Evolutionary conservation across 2,329 filamentous ascomycete genomes (phyloP).

Genomic region (Fusarium agapanthi): DNA sequence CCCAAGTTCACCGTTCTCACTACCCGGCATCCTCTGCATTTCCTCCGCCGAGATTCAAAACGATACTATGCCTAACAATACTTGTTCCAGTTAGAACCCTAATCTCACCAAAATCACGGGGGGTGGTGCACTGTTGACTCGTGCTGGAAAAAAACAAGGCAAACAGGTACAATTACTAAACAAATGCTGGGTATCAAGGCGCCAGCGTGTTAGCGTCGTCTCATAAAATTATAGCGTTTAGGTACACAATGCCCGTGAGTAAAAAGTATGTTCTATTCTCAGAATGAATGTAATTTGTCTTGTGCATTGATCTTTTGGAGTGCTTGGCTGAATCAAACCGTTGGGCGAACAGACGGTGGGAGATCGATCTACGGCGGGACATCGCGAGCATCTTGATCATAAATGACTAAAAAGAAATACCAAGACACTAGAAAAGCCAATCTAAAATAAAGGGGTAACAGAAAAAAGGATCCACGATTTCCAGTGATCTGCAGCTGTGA

Average conservation of each 20-base stretch:
- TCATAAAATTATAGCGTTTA: neutral
- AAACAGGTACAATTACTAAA: neutral
- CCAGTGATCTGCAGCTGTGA: neutral
- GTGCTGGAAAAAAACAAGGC: neutral
- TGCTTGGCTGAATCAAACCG: neutral
- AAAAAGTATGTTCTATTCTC: neutral
- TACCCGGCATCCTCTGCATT: neutral
- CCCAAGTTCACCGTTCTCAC: neutral
- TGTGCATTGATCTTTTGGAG: neutral
- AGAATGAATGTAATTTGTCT: neutral
- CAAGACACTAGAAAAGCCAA: neutral
- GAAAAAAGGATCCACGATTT: neutral
- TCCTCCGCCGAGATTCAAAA: neutral
- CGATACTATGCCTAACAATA: neutral
- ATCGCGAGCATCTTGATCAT: neutral
- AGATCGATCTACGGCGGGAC: neutral
- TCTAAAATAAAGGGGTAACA: neutral
- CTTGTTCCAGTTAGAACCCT: neutral
- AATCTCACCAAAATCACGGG: neutral
- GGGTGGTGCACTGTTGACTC: neutral
- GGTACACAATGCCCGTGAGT: neutral
- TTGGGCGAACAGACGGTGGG: neutral
- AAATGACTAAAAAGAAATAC: neutral
- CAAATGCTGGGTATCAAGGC: neutral
- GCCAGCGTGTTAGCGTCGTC: neutral